phyloP scores from a whole-genome alignment of 2,329 filamentous ascomycete genomes.

The Cladophialophora immunda region DNA sequence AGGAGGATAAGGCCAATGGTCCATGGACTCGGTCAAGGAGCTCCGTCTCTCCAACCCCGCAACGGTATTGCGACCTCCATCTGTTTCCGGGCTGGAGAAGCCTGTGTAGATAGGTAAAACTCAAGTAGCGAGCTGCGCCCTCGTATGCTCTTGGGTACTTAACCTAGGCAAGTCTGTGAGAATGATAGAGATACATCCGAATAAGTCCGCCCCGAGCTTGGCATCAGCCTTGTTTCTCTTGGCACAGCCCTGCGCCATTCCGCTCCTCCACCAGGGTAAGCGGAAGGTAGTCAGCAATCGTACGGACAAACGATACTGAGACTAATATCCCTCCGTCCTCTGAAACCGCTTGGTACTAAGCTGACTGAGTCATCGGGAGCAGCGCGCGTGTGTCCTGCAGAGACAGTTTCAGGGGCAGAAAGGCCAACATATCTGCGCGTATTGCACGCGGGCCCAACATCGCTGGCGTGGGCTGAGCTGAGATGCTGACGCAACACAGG shows the following conservation, averaged over 20 bases:
- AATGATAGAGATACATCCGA: not conserved
- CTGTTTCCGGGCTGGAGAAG: not conserved
- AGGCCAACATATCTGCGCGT: not conserved
- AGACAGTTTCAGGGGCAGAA: not conserved
- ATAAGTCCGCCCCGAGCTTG: not conserved
- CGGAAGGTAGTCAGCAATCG: not conserved
- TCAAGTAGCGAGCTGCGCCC: too few relatives aligned
- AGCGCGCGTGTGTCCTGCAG: not conserved
- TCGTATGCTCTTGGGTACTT: too few relatives aligned
- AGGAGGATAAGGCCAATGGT: not conserved
- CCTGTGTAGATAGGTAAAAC: too few relatives aligned
- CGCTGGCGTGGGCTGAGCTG: not conserved
- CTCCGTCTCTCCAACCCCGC: not conserved
- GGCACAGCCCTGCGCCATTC: not conserved
- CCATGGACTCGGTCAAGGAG: not conserved
- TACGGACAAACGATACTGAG: not conserved
- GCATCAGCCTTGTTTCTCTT: not conserved
- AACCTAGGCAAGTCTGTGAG: not conserved
- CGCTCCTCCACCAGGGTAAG: not conserved
- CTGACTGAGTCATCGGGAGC: not conserved
- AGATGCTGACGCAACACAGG: not conserved
- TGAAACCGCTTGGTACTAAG: too few relatives aligned
- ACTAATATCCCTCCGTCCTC: not conserved
- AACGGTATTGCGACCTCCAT: not conserved
- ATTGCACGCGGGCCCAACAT: not conserved